Evolutionary conservation across 106 monocot species (phyloP).

Genomic region (Dioscorea alata): DNA sequence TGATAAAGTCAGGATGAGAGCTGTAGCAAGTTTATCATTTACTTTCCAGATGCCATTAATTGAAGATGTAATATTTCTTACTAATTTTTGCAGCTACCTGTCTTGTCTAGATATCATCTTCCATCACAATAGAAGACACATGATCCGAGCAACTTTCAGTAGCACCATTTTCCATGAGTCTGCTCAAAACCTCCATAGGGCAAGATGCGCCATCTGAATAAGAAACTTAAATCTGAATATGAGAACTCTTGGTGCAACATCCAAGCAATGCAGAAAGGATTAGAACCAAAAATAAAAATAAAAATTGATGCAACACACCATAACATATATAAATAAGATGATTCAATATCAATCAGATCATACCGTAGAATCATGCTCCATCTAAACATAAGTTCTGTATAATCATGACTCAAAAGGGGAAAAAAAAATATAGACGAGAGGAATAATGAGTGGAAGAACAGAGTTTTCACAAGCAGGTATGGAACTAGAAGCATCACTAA

Average conservation of each 20-base stretch:
- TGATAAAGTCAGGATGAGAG: constrained; percentile 21
- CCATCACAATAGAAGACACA: constrained; percentile 11
- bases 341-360: too few relatives aligned
- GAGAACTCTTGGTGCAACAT: too few relatives aligned
- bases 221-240: constrained; percentile 3
- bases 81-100: constrained; percentile 16
- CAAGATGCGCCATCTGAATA: constrained; percentile 45
- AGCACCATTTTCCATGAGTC: constrained; percentile 56
- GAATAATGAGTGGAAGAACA: too few relatives aligned
- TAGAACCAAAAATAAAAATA: too few relatives aligned
- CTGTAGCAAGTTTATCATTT: constrained; percentile 27
- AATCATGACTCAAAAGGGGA: too few relatives aligned
- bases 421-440: too few relatives aligned
- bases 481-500: too few relatives aligned
- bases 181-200: constrained; percentile 36
- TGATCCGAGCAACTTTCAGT: constrained; percentile 48
- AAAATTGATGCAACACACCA: too few relatives aligned
- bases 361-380: too few relatives aligned
- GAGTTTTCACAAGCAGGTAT: too few relatives aligned
- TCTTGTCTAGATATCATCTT: constrained; percentile 15
- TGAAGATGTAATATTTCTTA: constrained; percentile 38
- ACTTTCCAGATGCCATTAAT: constrained; percentile 46
- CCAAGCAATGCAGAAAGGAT: too few relatives aligned
- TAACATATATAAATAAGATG: neutral
- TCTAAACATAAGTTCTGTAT: too few relatives aligned